Percentiles rank a stretch among this genome's conserved stretches.
Evolutionary conservation across 805 yeast species (phyloP).

Genomic region (Ogataea methanolica): DNA sequence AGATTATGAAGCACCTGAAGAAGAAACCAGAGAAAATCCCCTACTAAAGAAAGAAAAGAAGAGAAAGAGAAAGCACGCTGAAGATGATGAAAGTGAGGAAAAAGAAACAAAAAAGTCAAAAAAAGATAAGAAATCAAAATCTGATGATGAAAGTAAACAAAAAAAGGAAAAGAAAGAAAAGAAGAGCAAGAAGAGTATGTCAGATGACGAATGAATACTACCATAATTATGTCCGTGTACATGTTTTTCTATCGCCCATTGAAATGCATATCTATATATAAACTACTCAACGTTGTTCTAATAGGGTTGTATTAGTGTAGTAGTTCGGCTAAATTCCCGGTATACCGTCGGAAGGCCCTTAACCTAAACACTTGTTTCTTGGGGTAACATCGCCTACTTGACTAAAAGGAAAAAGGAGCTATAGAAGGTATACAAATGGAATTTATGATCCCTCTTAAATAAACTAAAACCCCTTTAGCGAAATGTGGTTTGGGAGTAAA

Average conservation of each 20-base stretch:
- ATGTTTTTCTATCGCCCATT: not conserved
- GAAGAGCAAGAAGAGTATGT: not conserved
- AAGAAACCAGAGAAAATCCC: conserved; percentile 38
- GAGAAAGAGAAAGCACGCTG: conserved; percentile 9
- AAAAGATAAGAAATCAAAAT: conserved; percentile 9
- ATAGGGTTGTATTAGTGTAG: no score
- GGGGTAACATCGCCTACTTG: no score
- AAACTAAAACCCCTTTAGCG: no score
- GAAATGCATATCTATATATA: not conserved
- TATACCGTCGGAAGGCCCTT: no score
- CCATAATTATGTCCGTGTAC: not conserved
- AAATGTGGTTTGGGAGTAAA: no score
- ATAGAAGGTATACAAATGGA: no score
- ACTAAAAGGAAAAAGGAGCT: no score
- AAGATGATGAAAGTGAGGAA: conserved; percentile 26
- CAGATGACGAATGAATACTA: conserved; percentile 1
- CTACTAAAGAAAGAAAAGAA: conserved; percentile 28
- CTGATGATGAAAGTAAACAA: conserved; percentile 9
- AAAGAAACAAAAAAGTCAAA: conserved; percentile 26
- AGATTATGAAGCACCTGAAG: conserved; percentile 85
- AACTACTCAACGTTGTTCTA: no score
- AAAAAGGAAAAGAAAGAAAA: conserved; percentile 5
- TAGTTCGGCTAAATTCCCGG: no score
- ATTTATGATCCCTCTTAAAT: no score
- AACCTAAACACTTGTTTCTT: no score